A percentile compares a stretch with the other conserved stretches of the same genome.
Evolutionary conservation across 306 rosid genomes (phyloP).

Genomic region (Ziziphus jujuba): DNA sequence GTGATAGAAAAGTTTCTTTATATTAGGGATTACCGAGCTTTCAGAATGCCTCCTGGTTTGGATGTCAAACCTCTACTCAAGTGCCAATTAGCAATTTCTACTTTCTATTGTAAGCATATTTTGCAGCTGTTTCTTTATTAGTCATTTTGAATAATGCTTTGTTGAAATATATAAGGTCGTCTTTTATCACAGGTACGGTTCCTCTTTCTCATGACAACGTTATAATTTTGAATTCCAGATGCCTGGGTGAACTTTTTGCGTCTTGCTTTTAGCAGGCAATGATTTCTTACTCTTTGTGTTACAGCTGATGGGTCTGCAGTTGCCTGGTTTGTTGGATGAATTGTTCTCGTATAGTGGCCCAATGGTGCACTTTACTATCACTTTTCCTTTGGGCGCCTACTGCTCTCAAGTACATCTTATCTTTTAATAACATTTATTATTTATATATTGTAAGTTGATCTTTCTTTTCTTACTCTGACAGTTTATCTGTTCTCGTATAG

Average conservation of each 20-base stretch:
- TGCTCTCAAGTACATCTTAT: no score
- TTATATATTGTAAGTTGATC: no score
- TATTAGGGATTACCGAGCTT: slow-evolving; percentile 62
- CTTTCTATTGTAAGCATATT: slow-evolving; percentile 57
- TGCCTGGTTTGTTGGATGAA: slow-evolving; percentile 86
- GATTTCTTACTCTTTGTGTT: slow-evolving; percentile 22
- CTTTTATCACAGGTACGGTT: no score
- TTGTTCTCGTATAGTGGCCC: slow-evolving; percentile 80
- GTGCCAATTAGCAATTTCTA: slow-evolving; percentile 61
- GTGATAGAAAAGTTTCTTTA: slow-evolving; percentile 84
- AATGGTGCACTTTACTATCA: slow-evolving; percentile 77
- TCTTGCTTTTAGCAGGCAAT: background rate
- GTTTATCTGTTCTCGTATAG: no score
- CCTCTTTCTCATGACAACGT: background rate
- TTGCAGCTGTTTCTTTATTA: background rate
- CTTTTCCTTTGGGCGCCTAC: no score
- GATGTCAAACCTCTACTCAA: slow-evolving; percentile 69
- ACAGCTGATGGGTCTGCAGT: slow-evolving; percentile 83
- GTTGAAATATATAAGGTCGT: background rate
- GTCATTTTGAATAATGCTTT: background rate
- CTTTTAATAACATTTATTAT: no score
- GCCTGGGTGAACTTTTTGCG: background rate
- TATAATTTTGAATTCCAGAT: background rate
- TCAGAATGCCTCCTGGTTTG: slow-evolving; percentile 50
- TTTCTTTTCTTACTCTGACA: no score